phyloP scores from a whole-genome alignment of 2,329 filamentous ascomycete species.

The Fusarium pseudocircinatum region DNA sequence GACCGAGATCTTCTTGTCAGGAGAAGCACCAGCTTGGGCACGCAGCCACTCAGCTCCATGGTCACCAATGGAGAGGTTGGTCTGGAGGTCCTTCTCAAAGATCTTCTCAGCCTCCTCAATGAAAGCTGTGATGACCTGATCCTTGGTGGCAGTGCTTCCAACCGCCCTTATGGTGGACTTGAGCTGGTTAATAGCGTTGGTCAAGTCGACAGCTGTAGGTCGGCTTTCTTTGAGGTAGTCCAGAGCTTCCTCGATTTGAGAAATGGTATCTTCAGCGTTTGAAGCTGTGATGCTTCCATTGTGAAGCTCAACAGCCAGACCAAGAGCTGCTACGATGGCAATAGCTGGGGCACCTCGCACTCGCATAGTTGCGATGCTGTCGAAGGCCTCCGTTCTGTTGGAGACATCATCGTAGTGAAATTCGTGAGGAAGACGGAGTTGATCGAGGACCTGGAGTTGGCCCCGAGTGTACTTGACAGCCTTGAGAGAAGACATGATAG shows the following conservation, averaged over 20 bases:
- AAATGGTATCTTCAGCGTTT: conserved; percentile 66
- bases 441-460: conserved; percentile 80
- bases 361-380: conserved; percentile 83
- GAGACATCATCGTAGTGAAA: conserved; percentile 79
- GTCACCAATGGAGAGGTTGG: conserved; percentile 86
- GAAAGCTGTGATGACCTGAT: conserved; percentile 73
- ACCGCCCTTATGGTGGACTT: conserved; percentile 68
- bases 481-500: conserved; percentile 68
- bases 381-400: conserved; percentile 79
- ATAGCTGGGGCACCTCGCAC: conserved; percentile 89
- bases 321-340: conserved; percentile 93
- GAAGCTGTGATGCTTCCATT: conserved; percentile 58
- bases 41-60: conserved; percentile 86
- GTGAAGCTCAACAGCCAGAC: conserved; percentile 84
- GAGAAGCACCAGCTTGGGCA: conserved; percentile 61
- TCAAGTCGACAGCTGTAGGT: conserved; percentile 94
- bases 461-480: conserved; percentile 81
- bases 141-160: conserved; percentile 54
- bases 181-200: conserved; percentile 86
- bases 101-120: conserved; percentile 86
- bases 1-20: conserved; percentile 72
- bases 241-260: conserved; percentile 79
- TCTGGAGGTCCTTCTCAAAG: conserved; percentile 84
- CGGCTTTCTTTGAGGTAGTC: conserved; percentile 89
- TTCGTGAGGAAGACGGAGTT: conserved; percentile 83